These are phyloP conservation scores for Teratosphaeria destructans DNA, from an alignment of 2,329 filamentous ascomycete genomes.

Conservation along the genomic window DNA sequence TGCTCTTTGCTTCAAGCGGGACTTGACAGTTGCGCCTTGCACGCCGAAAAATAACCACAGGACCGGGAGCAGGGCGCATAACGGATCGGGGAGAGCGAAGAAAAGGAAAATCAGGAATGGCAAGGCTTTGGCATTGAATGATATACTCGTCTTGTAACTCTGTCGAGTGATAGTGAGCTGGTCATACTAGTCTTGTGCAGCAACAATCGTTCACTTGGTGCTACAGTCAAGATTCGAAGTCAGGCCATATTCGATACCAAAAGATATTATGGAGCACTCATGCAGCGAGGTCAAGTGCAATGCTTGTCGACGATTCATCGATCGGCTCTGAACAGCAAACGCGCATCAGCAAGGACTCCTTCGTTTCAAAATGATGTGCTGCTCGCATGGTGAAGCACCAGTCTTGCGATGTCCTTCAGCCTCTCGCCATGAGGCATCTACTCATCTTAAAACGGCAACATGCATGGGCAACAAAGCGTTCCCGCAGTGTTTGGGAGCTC, in stretches of 20 bases:
- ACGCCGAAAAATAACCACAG: not conserved
- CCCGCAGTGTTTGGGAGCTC: not conserved
- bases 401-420: not conserved
- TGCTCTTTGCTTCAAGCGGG: conserved; percentile 2
- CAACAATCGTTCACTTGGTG: not conserved
- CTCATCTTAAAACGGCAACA: not conserved
- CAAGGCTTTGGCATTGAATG: conserved; percentile 3
- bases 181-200: not conserved
- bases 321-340: too few species aligned
- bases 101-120: conserved; percentile 5
- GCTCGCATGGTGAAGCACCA: too few species aligned
- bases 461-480: not conserved
- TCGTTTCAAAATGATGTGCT: too few species aligned
- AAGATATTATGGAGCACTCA: too few species aligned
- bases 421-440: not conserved
- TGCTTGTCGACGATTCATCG: too few species aligned
- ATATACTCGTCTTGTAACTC: conserved; percentile 5
- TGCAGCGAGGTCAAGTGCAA: too few species aligned
- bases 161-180: not conserved
- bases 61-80: not conserved
- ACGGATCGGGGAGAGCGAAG: conserved; percentile 2
- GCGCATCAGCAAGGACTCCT: too few species aligned
- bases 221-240: too few species aligned
- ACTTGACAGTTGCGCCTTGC: not conserved
- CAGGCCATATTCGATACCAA: too few species aligned